Percentiles rank a stretch among this genome's conserved stretches.
phyloP scores from a whole-genome alignment of 2,329 filamentous ascomycete species.

The Colletotrichum spinosum region DNA sequence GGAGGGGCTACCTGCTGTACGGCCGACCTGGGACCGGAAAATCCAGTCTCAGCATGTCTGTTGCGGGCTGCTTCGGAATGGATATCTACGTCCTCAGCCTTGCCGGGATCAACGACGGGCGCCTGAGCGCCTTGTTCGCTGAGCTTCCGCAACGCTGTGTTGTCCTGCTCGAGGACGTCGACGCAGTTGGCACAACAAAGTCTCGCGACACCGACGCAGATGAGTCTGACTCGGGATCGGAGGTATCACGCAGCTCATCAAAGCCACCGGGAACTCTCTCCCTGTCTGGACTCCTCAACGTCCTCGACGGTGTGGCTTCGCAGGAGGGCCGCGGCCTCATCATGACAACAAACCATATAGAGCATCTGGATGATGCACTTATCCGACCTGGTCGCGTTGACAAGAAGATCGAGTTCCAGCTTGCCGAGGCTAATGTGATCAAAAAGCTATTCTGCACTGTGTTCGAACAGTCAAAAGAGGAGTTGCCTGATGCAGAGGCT shows the following conservation, averaged over 20 bases:
- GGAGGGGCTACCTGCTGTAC: constrained; percentile 52
- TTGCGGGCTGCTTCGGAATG: constrained; percentile 48
- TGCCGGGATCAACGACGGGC: constrained; percentile 44
- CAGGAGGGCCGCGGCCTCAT: constrained; percentile 41
- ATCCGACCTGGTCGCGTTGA: constrained; percentile 63
- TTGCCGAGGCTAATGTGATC: background rate
- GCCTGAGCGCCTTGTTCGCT: constrained; percentile 45
- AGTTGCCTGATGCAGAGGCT: too few species aligned
- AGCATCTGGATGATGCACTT: constrained; percentile 41
- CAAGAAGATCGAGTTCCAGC: constrained; percentile 60
- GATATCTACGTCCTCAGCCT: constrained; percentile 52
- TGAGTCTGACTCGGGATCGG: constrained; percentile 32
- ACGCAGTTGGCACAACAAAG: constrained; percentile 41
- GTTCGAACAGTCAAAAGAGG: background rate
- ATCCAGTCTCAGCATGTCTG: constrained; percentile 50
- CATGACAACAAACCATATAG: constrained; percentile 43
- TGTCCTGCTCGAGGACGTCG: constrained; percentile 54
- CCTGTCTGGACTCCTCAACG: constrained; percentile 40
- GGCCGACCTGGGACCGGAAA: constrained; percentile 54
- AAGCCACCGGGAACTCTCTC: constrained; percentile 30
- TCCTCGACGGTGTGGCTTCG: constrained; percentile 40
- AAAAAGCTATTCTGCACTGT: constrained; percentile 2
- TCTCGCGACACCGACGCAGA: constrained; percentile 34
- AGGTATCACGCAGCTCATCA: constrained; percentile 13
- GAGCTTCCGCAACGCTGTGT: constrained; percentile 49